Percentiles rank a stretch among this genome's conserved stretches.
These are phyloP conservation scores for Cucurbitaria berberidis DNA, from an alignment of 2,329 filamentous ascomycete genomes.

Conservation along the genomic window DNA sequence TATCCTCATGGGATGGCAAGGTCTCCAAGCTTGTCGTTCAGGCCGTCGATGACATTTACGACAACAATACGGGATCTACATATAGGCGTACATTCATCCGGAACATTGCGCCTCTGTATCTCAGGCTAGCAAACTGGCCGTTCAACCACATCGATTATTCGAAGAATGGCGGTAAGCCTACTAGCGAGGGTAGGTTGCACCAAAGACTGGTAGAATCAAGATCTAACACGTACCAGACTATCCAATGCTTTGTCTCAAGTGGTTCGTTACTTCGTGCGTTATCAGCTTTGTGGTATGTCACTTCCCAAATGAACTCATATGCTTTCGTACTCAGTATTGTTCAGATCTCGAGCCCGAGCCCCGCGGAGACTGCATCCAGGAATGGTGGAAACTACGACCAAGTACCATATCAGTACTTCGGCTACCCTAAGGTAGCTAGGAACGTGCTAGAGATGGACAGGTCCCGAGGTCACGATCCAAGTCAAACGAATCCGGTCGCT, in stretches of 20 bases:
- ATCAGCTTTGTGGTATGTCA: constrained; percentile 32
- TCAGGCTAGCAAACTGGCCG: constrained; percentile 43
- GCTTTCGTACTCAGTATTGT: background rate
- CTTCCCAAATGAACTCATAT: background rate
- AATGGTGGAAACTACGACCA: constrained; percentile 36
- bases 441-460: constrained; percentile 35
- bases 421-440: constrained; percentile 40
- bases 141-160: constrained; percentile 35
- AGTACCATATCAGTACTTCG: constrained; percentile 37
- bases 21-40: constrained; percentile 41
- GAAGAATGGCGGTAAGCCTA: constrained; percentile 22
- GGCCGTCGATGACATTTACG: constrained; percentile 40
- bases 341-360: constrained; percentile 30
- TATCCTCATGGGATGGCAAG: constrained; percentile 39
- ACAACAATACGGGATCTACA: constrained; percentile 32
- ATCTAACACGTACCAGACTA: constrained; percentile 21
- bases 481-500: constrained; percentile 28
- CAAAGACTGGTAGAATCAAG: background rate
- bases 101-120: constrained; percentile 33
- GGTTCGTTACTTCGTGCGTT: constrained; percentile 33
- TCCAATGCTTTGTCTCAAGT: constrained; percentile 36
- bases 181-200: constrained; percentile 22
- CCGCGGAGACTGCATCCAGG: constrained; percentile 16
- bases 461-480: constrained; percentile 4
- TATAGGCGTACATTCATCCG: constrained; percentile 41